Conservation (phyloP, 2,329 filamentous ascomycete genomes). For the Colletotrichum sp. region DNA sequence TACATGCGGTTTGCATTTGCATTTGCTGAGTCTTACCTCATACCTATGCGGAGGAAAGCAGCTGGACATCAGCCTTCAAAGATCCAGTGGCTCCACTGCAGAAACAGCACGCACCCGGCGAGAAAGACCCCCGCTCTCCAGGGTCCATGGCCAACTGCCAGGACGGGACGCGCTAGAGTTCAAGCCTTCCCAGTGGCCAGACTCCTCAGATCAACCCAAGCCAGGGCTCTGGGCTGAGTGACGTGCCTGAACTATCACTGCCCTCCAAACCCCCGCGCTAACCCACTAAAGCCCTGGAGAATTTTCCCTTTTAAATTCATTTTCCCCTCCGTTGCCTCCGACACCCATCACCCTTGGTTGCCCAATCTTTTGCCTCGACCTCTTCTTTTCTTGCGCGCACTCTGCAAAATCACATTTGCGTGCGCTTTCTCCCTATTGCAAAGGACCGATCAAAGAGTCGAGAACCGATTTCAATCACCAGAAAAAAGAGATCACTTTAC, state of each 20-base stretch:
- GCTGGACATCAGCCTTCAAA: not conserved
- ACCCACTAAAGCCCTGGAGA: constrained; percentile 24
- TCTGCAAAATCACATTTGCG: not conserved
- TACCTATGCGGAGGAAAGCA: not conserved
- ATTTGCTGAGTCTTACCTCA: not conserved
- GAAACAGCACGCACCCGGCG: not conserved
- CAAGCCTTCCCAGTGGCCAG: not conserved
- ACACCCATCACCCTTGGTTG: not conserved
- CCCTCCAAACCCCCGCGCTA: constrained; percentile 22
- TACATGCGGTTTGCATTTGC: not conserved
- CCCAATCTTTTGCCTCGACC: not conserved
- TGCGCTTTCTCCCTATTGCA: not conserved
- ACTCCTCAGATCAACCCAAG: not conserved
- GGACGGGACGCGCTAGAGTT: constrained; percentile 1
- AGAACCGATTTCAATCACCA: not conserved
- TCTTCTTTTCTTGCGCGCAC: not conserved
- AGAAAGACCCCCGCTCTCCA: constrained; percentile 8
- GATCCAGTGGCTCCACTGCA: not conserved
- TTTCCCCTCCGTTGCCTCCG: constrained; percentile 18
- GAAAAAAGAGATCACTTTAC: not conserved
- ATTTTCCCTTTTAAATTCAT: constrained; percentile 23
- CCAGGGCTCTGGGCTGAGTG: constrained; percentile 13
- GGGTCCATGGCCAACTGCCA: constrained; percentile 10
- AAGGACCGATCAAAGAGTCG: not conserved
- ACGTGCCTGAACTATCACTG: constrained; percentile 14